Evolutionary conservation across 1,284 basidiomycete species (phyloP).

Genomic region (Phellinidium pouzarii): DNA sequence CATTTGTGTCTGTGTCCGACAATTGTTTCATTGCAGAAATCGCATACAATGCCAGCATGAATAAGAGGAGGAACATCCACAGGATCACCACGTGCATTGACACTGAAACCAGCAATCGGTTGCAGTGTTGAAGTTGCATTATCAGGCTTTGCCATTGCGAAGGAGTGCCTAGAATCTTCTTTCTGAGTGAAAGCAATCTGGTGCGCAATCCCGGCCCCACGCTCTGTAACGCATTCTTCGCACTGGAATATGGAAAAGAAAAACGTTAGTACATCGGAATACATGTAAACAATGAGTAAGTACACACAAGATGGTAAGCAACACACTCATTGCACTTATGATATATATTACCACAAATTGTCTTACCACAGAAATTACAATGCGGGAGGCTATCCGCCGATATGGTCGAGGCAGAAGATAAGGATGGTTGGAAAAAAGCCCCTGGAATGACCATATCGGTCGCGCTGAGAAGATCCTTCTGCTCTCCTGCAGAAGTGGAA

Average conservation of each 20-base stretch:
- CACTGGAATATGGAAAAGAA: conserved; percentile 21
- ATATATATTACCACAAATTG: conserved; percentile 26
- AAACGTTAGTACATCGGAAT: not conserved
- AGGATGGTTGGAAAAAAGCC: conserved; percentile 18
- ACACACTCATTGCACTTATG: conserved; percentile 28
- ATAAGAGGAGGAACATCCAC: conserved; percentile 15
- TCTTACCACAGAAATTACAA: conserved; percentile 28
- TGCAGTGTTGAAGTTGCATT: not conserved
- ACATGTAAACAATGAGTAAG: not conserved
- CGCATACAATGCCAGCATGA: conserved; percentile 45
- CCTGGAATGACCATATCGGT: conserved; percentile 15
- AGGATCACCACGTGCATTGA: not conserved
- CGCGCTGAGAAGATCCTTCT: conserved; percentile 6
- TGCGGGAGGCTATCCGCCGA: conserved; percentile 18
- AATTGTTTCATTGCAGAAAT: conserved; percentile 48
- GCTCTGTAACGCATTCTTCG: conserved; percentile 21
- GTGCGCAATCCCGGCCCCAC: conserved; percentile 21
- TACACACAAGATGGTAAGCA: conserved; percentile 26
- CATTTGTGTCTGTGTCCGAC: conserved; percentile 68
- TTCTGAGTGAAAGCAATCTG: conserved; percentile 16
- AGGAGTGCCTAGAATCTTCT: conserved; percentile 8
- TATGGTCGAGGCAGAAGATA: conserved; percentile 15
- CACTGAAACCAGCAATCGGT: not conserved
- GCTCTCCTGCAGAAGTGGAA: not conserved
- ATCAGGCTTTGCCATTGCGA: conserved; percentile 2